Evolutionary conservation across 2,329 filamentous ascomycete genomes (phyloP), one percentile per base, ranked within the genome.

Genomic region (Phialophora expanda): DNA sequence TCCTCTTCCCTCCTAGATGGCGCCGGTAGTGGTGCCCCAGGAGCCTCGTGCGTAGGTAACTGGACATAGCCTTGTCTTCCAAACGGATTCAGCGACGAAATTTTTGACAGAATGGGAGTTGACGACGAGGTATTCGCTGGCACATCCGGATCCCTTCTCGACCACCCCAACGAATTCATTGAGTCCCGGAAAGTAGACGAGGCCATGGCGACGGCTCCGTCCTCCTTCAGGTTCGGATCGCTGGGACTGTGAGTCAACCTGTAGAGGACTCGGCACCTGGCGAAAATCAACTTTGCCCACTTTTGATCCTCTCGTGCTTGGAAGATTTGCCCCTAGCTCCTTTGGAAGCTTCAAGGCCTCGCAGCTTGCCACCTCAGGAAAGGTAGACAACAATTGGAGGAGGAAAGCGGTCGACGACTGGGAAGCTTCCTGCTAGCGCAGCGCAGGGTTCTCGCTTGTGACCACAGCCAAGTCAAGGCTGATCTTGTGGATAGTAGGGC

Each of bases 81-180:
- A 78, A 98, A 98, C 0, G 94, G 94, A 79, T 97, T 98, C 73
- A 93, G 79, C 65, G 89, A 92, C 76, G 92, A 89, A 73, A 99
- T 84, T 69, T 89, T 92, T 62, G 91, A 90, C 67, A 97, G 78
- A 62, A 98, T 83, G 30, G 92, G 90, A 69, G 87, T 89, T 75
- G 88, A 86, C 73, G 88, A 86, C 70, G 75, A 79, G 55, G 79
- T 95, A 78, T 87, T 90, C 74, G 90, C 89, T 70, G 92, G 88
- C 62, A 90, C 82, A 75, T 96, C 91, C 70, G 87, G 79, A 65
- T 93, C 90, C 75, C 94, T 88, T 73, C 94, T 90, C 75, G 92
- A 92, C 95, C 95, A 98, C 68, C 95, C 95, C 74, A 98, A 81
- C 66, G 92, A 95, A 83, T 92, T 96, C 84, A 98, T 93, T 24